Conservation (phyloP, 2,329 filamentous ascomycete genomes). For the Phaeoacremonium minimum region DNA sequence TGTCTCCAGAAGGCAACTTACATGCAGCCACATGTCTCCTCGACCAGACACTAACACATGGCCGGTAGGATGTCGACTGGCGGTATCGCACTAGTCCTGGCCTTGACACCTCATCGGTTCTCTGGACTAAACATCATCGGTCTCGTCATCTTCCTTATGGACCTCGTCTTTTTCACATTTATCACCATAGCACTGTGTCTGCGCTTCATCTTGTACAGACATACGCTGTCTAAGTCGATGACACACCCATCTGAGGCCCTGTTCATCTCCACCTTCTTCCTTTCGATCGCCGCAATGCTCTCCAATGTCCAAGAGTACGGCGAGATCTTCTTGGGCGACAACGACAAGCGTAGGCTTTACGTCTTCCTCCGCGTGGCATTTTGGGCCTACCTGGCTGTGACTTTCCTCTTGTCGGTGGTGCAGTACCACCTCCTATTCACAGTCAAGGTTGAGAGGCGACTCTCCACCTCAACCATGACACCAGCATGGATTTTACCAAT, state of each 20-base stretch:
- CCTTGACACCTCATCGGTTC: conserved; percentile 30
- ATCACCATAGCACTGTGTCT: conserved; percentile 26
- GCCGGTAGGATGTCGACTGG: conserved; percentile 20
- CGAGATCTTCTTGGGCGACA: conserved; percentile 29
- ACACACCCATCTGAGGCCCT: conserved; percentile 48
- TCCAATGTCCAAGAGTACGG: conserved; percentile 46
- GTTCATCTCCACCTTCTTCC: conserved; percentile 59
- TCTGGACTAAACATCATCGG: conserved; percentile 44
- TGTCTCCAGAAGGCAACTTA: neutral
- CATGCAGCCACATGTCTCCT: too few relatives aligned
- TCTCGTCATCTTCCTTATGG: conserved; percentile 44
- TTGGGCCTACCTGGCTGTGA: conserved; percentile 55
- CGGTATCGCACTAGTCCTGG: conserved; percentile 20
- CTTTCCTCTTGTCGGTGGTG: conserved; percentile 46
- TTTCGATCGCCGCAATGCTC: conserved; percentile 57
- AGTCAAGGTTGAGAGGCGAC: conserved; percentile 34
- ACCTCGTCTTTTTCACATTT: conserved; percentile 38
- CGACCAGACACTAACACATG: too few relatives aligned
- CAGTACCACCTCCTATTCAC: conserved; percentile 58
- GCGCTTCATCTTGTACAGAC: conserved; percentile 38
- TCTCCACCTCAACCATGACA: conserved; percentile 47
- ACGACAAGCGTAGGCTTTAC: conserved; percentile 42
- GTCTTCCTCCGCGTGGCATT: conserved; percentile 50
- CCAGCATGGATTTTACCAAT: conserved; percentile 66
- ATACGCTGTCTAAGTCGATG: conserved; percentile 37